Evolutionary conservation across 1,284 basidiomycete species (phyloP), one percentile per base, ranked within the genome.

Genomic region (Marasmius sp.): DNA sequence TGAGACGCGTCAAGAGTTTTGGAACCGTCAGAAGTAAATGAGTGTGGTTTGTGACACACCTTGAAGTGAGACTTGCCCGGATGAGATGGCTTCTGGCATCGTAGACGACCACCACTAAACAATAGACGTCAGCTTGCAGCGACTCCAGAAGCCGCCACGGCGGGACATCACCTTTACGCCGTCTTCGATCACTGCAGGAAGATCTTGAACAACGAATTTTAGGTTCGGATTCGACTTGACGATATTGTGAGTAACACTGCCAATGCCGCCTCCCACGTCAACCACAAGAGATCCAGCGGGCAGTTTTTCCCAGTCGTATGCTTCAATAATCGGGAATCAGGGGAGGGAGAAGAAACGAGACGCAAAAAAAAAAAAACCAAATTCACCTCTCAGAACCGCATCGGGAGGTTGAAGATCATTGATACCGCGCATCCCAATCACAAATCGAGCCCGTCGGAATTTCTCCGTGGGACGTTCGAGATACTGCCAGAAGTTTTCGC

Each of bases 241-340:
- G 3, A 74, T 39, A 11, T 51, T 36, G 34, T 72, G 57, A 0
- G 61, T 53, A 1, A 63, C 58, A 43, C 54, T 58, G 20, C 73
- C 72, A 12, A 68, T 57, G 0, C 72, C 72, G 6, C 69, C 67
- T 7, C 71, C 71, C 51, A 73, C 70, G 56, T 72, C 72, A 10
- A 73, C 70, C 36, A 74, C 52, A 9, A 61, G 47, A 0, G 68
- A 62, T 1, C 60, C 65, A 16, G 43, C 36, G 1, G 62, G 57
- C 5, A 72, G 62, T 7, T 52, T 33, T 6, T 38, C 52, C 69
- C 68, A 70, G 12, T 67, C 60, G 39, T 63, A 67, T 3, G 60
- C 68, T 67, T 45, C 8, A 56, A 16, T 58, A 22, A 6, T 49
- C 9, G 11, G 43, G n/a, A 12, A 20, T 27, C 9, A 16, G 49